A percentile compares a stretch with the other conserved stretches of the same genome.
phyloP scores from a whole-genome alignment of 2,329 filamentous ascomycete species.

The Diaporthe amygdali region DNA sequence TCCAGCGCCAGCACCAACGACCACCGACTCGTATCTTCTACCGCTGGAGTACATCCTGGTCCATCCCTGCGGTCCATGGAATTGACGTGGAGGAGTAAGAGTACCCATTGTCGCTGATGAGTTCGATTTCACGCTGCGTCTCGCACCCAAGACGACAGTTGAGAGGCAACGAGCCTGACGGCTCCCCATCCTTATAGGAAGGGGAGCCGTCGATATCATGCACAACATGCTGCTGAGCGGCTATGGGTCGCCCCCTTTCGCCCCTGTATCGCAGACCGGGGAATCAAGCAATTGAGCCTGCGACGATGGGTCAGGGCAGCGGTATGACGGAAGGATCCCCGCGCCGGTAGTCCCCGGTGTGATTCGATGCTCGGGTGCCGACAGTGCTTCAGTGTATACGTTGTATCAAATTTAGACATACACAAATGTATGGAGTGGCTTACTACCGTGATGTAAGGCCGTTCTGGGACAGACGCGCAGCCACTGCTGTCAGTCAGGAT shows the following conservation, averaged over 20 bases:
- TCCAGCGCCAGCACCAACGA: slow-evolving; percentile 23
- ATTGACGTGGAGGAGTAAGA: slow-evolving; percentile 21
- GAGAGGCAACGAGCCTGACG: background rate
- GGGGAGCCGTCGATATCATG: slow-evolving; percentile 7
- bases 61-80: slow-evolving; percentile 18
- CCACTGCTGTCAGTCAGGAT: background rate
- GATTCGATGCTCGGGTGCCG: slow-evolving; percentile 21
- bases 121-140: background rate
- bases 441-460: background rate
- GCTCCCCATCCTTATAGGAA: slow-evolving; percentile 12
- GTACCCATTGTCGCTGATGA: slow-evolving; percentile 18
- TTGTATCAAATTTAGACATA: background rate
- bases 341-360: slow-evolving; percentile 10
- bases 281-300: background rate
- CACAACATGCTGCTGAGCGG: background rate
- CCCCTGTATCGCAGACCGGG: background rate
- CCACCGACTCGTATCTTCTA: slow-evolving; percentile 28
- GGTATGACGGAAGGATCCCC: slow-evolving; percentile 17
- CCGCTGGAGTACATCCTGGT: slow-evolving; percentile 26
- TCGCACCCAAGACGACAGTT: background rate
- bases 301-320: background rate
- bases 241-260: background rate
- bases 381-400: background rate
- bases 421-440: background rate
- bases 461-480: background rate